Percentiles rank a stretch among this genome's conserved stretches.
Conservation (phyloP, 2,329 filamentous ascomycete genomes). For the Catunica adiposa region DNA sequence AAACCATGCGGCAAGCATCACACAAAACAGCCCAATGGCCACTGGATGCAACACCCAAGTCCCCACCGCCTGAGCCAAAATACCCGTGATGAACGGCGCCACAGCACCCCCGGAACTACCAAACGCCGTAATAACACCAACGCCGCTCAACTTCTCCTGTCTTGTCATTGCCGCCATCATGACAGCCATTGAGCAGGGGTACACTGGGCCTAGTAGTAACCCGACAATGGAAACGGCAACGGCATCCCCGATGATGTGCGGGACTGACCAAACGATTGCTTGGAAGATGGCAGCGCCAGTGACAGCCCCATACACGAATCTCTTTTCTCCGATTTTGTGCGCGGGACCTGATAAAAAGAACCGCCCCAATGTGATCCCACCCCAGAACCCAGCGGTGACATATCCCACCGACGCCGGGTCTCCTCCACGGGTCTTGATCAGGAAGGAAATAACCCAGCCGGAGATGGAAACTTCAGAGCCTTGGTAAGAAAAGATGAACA, state of each 20-base stretch:
- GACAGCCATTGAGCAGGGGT: slow-evolving; percentile 52
- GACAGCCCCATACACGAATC: slow-evolving; percentile 47
- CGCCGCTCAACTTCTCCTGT: slow-evolving; percentile 42
- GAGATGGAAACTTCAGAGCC: slow-evolving; percentile 71
- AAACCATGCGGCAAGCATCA: slow-evolving; percentile 52
- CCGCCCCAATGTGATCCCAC: slow-evolving; percentile 58
- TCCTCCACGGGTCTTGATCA: slow-evolving; percentile 56
- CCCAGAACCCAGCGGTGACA: slow-evolving; percentile 57
- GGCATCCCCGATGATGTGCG: slow-evolving; percentile 55
- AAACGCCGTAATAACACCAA: slow-evolving; percentile 53
- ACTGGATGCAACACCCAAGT: slow-evolving; percentile 52
- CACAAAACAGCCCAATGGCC: slow-evolving; percentile 45
- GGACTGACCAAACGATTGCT: slow-evolving; percentile 62
- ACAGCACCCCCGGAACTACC: slow-evolving; percentile 53
- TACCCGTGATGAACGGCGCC: slow-evolving; percentile 48
- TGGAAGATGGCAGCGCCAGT: slow-evolving; percentile 49
- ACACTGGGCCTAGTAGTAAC: slow-evolving; percentile 60
- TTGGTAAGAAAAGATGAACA: slow-evolving; percentile 78
- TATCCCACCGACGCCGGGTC: slow-evolving; percentile 59
- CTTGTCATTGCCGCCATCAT: slow-evolving; percentile 44
- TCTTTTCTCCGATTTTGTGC: slow-evolving; percentile 51
- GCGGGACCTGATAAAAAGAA: slow-evolving; percentile 54
- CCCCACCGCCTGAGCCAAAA: slow-evolving; percentile 43
- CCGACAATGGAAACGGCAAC: slow-evolving; percentile 55
- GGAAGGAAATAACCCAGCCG: slow-evolving; percentile 74